Conservation (phyloP, 164 flowering plant genomes). For the Amborella trichopoda region DNA sequence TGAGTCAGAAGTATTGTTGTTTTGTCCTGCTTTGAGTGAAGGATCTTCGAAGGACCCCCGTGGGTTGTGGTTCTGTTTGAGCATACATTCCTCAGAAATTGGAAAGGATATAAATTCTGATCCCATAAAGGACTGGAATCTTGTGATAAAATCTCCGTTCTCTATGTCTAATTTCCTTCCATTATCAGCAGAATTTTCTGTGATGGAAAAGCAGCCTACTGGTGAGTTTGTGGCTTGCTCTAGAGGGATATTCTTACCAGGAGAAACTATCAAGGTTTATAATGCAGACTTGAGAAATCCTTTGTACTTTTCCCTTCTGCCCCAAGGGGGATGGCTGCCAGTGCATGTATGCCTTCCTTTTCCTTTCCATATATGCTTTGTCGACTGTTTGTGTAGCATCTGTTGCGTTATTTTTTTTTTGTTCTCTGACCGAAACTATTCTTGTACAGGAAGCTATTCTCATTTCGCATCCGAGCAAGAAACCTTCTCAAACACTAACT, state of each 20-base stretch:
- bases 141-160: slow-evolving; percentile 66
- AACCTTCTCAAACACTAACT: slow-evolving; percentile 51
- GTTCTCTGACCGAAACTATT: neutral
- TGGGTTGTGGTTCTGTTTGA: slow-evolving; percentile 69
- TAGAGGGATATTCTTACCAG: slow-evolving; percentile 61
- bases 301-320: slow-evolving; percentile 70
- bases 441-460: slow-evolving; percentile 73
- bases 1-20: slow-evolving; percentile 60
- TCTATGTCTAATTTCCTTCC: slow-evolving; percentile 68
- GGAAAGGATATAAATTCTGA: slow-evolving; percentile 73
- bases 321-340: slow-evolving; percentile 87
- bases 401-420: neutral
- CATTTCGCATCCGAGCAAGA: slow-evolving; percentile 59
- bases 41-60: slow-evolving; percentile 39
- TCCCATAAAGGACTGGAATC: slow-evolving; percentile 82
- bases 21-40: slow-evolving; percentile 41
- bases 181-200: slow-evolving; percentile 58
- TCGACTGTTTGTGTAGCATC: neutral
- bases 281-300: slow-evolving; percentile 63
- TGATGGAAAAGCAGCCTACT: slow-evolving; percentile 58
- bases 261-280: slow-evolving; percentile 48
- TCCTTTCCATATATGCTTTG: neutral
- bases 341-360: slow-evolving; percentile 34
- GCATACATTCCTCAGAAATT: slow-evolving; percentile 63
- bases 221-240: slow-evolving; percentile 50